These are phyloP conservation scores for Flammula alnicola DNA, from an alignment of 1,284 basidiomycete species.

Conservation along the genomic window DNA sequence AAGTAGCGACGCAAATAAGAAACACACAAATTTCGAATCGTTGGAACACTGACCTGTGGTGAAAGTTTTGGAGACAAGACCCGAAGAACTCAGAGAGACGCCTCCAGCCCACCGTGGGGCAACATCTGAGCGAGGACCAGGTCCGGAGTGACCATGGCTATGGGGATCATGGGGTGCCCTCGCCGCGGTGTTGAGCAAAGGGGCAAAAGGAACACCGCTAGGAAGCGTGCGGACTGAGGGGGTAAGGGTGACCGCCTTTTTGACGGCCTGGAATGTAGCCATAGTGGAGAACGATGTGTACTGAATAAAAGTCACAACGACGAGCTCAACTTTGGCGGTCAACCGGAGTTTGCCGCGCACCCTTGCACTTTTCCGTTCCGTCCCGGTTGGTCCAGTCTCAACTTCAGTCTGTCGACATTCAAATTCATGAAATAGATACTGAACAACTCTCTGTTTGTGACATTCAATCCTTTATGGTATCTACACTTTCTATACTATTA, in stretches of 20 bases:
- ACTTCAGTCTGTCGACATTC: background rate
- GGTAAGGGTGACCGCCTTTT: constrained; percentile 82
- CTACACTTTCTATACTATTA: too few species aligned
- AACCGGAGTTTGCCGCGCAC: constrained; percentile 34
- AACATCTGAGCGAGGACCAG: constrained; percentile 65
- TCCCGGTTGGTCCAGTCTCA: constrained; percentile 35
- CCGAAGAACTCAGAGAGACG: constrained; percentile 52
- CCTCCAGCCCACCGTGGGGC: constrained; percentile 72
- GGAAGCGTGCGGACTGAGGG: constrained; percentile 82
- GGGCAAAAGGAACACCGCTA: constrained; percentile 72
- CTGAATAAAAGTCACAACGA: constrained; percentile 23
- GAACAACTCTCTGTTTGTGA: too few species aligned
- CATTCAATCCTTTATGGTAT: too few species aligned
- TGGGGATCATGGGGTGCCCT: constrained; percentile 64
- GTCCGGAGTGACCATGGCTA: constrained; percentile 58
- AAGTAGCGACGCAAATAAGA: constrained; percentile 36
- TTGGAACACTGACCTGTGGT: constrained; percentile 64
- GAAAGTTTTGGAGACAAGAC: constrained; percentile 69
- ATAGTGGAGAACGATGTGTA: constrained; percentile 42
- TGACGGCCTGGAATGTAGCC: constrained; percentile 71
- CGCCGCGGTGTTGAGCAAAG: constrained; percentile 71
- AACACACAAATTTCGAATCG: constrained; percentile 10
- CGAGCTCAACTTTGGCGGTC: constrained; percentile 15
- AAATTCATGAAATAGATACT: background rate
- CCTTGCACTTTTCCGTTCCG: constrained; percentile 38